Base-by-base conservation (phyloP, 305 asterid species). In the Withania somnifera region DNA sequence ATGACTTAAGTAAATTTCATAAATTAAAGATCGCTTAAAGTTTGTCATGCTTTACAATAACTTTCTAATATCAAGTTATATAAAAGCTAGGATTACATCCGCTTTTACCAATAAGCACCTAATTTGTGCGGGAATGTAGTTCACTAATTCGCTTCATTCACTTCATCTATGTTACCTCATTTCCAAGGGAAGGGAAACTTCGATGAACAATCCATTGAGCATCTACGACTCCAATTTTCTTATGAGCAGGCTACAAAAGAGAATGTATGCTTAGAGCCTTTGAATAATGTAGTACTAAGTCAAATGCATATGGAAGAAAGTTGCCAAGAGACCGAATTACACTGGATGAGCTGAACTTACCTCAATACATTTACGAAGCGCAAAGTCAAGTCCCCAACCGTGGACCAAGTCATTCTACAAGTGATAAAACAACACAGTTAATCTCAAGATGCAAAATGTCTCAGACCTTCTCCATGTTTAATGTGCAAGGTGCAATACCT, bases 321-420 rank as follows among this genome's bases (percentile, higher is more conserved):
- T 47, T 24, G 36, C 13, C 4, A 73, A 73, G 22, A 26, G 10
- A 47, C 28, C 0, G 17, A 73, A 1, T 47, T 71, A n/a, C 78
- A 77, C 15, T 81, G 19, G 24, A 24, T 36, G 76, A 34, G 71
- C 6, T 40, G 22, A 69, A 79, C 90, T 81, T 32, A 95, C 98
- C 94, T 94, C 92, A 42, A 91, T 93, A 7, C 98, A 95, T 78
- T 82, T 87, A 84, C 84, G 97, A 84, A 95, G 92, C 50, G 97
- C 95, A 1, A 94, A 87, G 88, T 95, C 99, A 13, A 95, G 90
- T 67, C 99, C 98, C 99, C 98, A 95, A 80, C 99, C 99, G 52
- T 95, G 99, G 67, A 95, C 92, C 88, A 95, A 89, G 87, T 95
- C 99, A 78, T 95, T 95, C 99, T 95, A 83, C 86, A 88, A 76